Evolutionary conservation across 306 rosid genomes (phyloP), one percentile per base, ranked within the genome.

Genomic region (Vicia faba): DNA sequence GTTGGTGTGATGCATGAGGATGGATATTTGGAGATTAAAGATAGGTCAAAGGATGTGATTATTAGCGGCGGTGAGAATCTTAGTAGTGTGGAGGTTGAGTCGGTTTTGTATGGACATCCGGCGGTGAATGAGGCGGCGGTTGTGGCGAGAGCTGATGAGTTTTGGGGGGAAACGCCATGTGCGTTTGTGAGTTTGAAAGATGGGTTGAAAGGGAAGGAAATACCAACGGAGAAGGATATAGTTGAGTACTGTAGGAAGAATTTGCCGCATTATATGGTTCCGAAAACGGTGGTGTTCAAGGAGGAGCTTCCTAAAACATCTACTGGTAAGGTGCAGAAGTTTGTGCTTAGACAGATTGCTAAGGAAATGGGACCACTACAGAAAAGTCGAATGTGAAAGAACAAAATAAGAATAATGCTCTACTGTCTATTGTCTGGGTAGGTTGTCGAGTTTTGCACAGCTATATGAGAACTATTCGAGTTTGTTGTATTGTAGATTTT

Each of bases 141-240:
- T 61, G 96, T 90, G 74, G 91, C 95, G 0, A 66, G 85, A 3
- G 83, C 84, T 0, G 85, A 90, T 12, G 95, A 87, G 70, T 78
- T 41, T 0, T 90, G 95, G 95, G 95, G 95, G 0, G 96, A 90
- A 74, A 85, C 89, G 38, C 95, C 96, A 8, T 90, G 95, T 20
- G 96, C 96, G 0, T 87, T 87, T 1, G 69, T 90, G 72, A 85
- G 86, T 61, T 68, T 90, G 74, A 89, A 79, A 35, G 18, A 9
- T 0, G 85, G 83, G 5, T 28, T 80, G 63, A 60, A 29, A 19
- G 43, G 31, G 10, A 72, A 16, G 23, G 49, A 39, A 8, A 68
- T 44, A 20, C 83, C 85, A 0, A 85, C 75, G 3, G 91, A 81
- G 79, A 72, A 58, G 0, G 95, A 89, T 15, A 77, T 89, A 4